Evolutionary conservation across 306 rosid genomes (phyloP).

Genomic region (Sicyos edulis): DNA sequence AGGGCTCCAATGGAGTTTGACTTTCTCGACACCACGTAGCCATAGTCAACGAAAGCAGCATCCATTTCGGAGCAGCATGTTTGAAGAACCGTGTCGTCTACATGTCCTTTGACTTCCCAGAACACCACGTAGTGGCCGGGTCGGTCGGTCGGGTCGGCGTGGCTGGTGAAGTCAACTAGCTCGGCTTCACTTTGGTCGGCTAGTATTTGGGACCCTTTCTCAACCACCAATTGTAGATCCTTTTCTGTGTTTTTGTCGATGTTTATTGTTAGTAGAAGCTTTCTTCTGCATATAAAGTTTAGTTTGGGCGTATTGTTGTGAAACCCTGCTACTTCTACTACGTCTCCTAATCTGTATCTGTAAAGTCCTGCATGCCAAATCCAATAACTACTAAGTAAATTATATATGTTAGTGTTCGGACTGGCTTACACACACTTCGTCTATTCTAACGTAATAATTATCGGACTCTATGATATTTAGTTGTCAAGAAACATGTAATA

Average conservation of each 20-base stretch:
- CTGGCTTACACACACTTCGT: too few species aligned
- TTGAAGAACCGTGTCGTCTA: constrained; percentile 36
- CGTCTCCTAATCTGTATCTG: constrained; percentile 82
- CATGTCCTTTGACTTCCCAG: constrained; percentile 86
- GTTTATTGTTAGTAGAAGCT: constrained; percentile 59
- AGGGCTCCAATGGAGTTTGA: constrained; percentile 69
- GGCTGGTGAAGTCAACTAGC: constrained; percentile 74
- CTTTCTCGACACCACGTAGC: constrained; percentile 73
- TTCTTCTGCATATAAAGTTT: constrained; percentile 70
- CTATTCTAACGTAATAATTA: too few species aligned
- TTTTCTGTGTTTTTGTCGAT: constrained; percentile 89
- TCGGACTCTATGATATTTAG: too few species aligned
- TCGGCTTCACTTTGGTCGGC: constrained; percentile 39
- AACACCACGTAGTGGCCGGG: constrained; percentile 73
- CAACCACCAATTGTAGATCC: constrained; percentile 83
- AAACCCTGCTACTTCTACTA: constrained; percentile 80
- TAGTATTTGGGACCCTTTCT: constrained; percentile 49
- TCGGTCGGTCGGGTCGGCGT: constrained; percentile 38
- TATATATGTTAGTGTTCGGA: too few species aligned
- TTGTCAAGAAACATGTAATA: too few species aligned
- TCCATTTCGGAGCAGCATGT: constrained; percentile 78
- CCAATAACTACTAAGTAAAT: too few species aligned
- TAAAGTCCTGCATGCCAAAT: constrained; percentile 64
- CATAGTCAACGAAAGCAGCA: constrained; percentile 61
- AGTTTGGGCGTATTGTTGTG: constrained; percentile 74